These are phyloP conservation scores for Adansonia gregorii DNA, from an alignment of 441 rosid genomes.

Conservation along the genomic window DNA sequence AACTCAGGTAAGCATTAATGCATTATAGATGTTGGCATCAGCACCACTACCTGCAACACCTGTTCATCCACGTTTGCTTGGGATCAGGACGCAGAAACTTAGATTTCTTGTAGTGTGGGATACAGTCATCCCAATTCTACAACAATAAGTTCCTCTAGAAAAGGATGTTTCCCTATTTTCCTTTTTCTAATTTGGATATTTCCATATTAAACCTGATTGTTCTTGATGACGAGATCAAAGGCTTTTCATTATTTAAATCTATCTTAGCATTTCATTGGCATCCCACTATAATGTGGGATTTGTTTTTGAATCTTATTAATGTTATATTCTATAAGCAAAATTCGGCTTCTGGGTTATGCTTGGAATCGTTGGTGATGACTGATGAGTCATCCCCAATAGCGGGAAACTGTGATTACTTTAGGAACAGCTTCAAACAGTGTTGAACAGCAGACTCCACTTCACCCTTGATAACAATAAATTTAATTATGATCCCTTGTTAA, in stretches of 20 bases:
- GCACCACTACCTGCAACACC: background rate
- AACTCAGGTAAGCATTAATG: background rate
- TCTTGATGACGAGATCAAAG: background rate
- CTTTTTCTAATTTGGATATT: background rate
- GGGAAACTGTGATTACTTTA: background rate
- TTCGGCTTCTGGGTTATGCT: conserved; percentile 19
- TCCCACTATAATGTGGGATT: background rate
- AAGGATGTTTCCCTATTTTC: background rate
- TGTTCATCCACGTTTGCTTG: conserved; percentile 6
- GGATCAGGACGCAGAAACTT: background rate
- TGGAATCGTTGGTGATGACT: background rate
- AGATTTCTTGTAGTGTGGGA: conserved; percentile 17
- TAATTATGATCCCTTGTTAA: background rate
- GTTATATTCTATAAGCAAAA: background rate
- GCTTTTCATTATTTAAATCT: background rate
- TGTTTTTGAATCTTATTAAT: background rate
- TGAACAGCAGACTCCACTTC: background rate
- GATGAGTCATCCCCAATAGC: conserved; percentile 25
- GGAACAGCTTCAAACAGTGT: conserved; percentile 9
- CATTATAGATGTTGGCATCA: conserved; percentile 2
- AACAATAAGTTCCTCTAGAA: conserved; percentile 8
- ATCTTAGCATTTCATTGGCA: background rate
- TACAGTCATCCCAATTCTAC: conserved; percentile 25
- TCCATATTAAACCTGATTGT: background rate
- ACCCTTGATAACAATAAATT: background rate